Evolutionary conservation across 2,329 filamentous ascomycete species (phyloP).

Genomic region (Ambrosiella cleistominuta): DNA sequence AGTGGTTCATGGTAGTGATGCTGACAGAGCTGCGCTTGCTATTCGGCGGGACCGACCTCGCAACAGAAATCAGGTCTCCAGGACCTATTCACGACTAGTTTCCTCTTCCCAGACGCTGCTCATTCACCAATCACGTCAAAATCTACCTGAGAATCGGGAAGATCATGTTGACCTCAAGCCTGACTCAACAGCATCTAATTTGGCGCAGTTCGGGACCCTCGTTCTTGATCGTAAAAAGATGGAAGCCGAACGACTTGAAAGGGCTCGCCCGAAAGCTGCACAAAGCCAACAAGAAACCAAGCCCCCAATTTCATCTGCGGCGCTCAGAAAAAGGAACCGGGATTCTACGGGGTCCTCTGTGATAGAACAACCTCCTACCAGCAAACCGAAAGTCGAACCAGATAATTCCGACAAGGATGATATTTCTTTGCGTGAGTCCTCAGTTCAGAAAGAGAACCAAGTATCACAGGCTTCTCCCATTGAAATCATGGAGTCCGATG

Average conservation of each 20-base stretch:
- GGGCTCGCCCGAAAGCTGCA: conserved; percentile 19
- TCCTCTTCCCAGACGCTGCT: too few species aligned
- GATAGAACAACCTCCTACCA: neutral
- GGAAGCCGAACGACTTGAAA: conserved; percentile 66
- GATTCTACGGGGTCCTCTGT: neutral
- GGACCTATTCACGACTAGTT: too few species aligned
- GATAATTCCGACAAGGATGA: neutral
- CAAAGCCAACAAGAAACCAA: neutral
- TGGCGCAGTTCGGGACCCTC: conserved; percentile 22
- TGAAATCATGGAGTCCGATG: neutral
- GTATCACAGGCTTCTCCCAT: neutral
- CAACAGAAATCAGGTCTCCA: too few species aligned
- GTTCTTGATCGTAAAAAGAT: conserved; percentile 62
- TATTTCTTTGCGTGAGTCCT: neutral
- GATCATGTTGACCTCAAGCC: too few species aligned
- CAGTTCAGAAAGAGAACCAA: neutral
- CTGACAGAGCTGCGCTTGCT: neutral
- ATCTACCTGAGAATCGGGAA: neutral
- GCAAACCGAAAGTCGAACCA: neutral
- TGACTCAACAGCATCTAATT: too few species aligned
- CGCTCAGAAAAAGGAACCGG: conserved; percentile 1
- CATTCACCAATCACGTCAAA: too few species aligned
- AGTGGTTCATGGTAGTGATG: neutral
- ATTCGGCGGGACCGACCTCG: neutral
- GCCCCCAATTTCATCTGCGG: neutral